phyloP scores from a whole-genome alignment of 2,329 filamentous ascomycete genomes.

The Botryotinia globosa region DNA sequence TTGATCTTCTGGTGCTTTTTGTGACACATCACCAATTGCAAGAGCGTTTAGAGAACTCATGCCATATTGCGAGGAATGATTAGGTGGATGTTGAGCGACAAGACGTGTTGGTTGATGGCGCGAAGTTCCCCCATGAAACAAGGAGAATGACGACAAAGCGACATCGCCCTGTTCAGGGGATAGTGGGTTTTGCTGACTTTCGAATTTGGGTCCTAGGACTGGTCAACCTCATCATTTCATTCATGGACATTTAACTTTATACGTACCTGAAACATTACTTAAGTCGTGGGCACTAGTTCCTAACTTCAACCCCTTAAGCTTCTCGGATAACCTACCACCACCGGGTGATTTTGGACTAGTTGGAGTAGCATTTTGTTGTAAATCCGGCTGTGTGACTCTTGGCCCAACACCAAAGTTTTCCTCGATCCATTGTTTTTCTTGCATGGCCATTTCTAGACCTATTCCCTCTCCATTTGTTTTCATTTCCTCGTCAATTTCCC shows the following conservation, averaged over 20 bases:
- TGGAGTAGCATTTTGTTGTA: constrained; percentile 42
- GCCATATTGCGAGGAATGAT: constrained; percentile 26
- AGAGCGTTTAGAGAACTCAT: constrained; percentile 40
- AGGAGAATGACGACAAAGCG: constrained; percentile 59
- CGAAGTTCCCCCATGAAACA: constrained; percentile 51
- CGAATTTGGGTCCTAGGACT: constrained; percentile 34
- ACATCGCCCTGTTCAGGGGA: constrained; percentile 63
- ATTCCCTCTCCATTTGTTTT: constrained; percentile 75
- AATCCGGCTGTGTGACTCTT: constrained; percentile 32
- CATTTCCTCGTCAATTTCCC: constrained; percentile 73
- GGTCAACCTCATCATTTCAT: neutral
- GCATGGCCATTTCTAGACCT: constrained; percentile 76
- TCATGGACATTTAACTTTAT: too few species aligned
- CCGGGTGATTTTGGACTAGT: constrained; percentile 61
- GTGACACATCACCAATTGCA: constrained; percentile 39
- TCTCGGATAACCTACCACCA: constrained; percentile 70
- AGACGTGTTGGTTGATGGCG: constrained; percentile 42
- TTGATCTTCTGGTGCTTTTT: constrained; percentile 42
- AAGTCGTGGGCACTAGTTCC: constrained; percentile 70
- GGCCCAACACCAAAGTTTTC: constrained; percentile 59
- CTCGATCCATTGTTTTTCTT: constrained; percentile 84
- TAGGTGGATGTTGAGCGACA: constrained; percentile 33
- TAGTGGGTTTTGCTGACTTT: constrained; percentile 41
- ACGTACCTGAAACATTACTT: constrained; percentile 52
- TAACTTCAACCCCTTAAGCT: constrained; percentile 74